Conservation (phyloP, 306 rosid species). For the Casuarina glauca region DNA sequence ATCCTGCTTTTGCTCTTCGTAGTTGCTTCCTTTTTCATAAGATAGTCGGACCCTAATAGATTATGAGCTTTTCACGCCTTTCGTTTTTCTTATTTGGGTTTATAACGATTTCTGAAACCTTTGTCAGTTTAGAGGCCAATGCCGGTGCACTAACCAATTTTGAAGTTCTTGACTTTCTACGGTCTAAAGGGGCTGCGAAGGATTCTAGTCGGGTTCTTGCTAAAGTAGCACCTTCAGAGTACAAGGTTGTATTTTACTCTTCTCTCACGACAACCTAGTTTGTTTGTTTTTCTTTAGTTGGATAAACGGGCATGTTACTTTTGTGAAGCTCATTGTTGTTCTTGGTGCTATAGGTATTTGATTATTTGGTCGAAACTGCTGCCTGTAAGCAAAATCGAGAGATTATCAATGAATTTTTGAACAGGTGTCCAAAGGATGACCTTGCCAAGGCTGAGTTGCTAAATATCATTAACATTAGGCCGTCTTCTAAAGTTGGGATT, state of each 20-base stretch:
- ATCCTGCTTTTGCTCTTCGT: no score
- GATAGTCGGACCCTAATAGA: no score
- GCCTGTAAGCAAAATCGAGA: no score
- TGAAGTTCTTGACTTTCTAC: constrained; percentile 62
- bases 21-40: no score
- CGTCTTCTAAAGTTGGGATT: constrained; percentile 46
- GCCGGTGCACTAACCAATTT: constrained; percentile 66
- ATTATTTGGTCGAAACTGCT: constrained; percentile 51
- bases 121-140: constrained; percentile 51
- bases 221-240: constrained; percentile 58
- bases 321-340: background rate
- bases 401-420: no score
- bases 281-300: background rate
- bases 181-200: constrained; percentile 67
- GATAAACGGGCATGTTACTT: no score
- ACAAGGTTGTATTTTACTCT: constrained; percentile 48
- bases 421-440: no score
- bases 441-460: constrained; percentile 77
- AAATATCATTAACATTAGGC: constrained; percentile 68
- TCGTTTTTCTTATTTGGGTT: no score
- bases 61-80: no score
- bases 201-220: constrained; percentile 53
- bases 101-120: background rate
- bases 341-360: constrained; percentile 53
- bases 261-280: background rate